Base-by-base conservation (phyloP, 768 basidiomycete species). In the Agrocybe praecox region DNA sequence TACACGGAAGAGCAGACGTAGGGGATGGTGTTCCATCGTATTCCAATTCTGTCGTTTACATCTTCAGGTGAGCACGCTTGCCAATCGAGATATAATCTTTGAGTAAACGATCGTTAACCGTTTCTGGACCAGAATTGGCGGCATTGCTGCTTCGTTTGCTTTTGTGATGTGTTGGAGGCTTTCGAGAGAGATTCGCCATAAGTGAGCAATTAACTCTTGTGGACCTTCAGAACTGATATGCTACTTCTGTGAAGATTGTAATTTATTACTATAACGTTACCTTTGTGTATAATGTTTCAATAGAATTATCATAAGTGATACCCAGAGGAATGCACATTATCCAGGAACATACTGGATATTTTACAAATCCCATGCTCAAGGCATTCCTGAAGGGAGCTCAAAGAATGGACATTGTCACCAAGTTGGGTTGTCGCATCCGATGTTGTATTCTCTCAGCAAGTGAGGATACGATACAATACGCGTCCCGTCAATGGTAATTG, bases 21-120 rank as follows among this genome's bases (percentile, higher is more conserved):
- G 53, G 17, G 2, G 34, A 43, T n/a, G 66, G 66, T 40, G 74
- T 67, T 18, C 56, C 56, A 2, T 59, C 65, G n/a, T 62, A 70
- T 21, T 81, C 87, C 1, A 86, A 88, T 69, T 86, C 91, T n/a
- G 84, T 93, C 4, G 91, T 86, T 10, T 82, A 92, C 63, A 83
- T 94, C 29, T 92, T 94, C 67, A 76, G 88, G 92, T 91, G 60
- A 66, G 46, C 53, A 56, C 14, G 0, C 6, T 17, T 40, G 24
- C 33, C 36, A 29, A 26, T 19, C 21, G 14, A n/a, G 1, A 6
- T 11, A 21, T 11, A 11, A n/a, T 48, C 22, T 14, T 9, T 29
- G 26, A 29, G 26, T 29, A 9, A 5, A 29, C 26, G 9, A 21
- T 44, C 6, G n/a, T 2, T 50, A 11, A 23, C 24, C 10, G 5